Evolutionary conservation across 225 moss, liverwort and hornwort genomes (phyloP).

Genomic region (Straminergon stramineum): DNA sequence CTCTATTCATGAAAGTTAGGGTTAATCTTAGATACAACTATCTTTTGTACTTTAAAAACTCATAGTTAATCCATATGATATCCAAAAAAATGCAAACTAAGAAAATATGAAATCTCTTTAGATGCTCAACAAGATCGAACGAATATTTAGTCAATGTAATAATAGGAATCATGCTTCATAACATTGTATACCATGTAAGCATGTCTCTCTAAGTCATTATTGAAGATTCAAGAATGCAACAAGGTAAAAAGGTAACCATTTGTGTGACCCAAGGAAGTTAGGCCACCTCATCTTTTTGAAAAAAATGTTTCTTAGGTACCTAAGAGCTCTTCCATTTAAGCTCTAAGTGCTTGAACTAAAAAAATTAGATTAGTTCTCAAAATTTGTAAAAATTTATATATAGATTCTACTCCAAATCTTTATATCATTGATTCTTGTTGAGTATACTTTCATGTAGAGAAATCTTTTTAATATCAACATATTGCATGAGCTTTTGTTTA

Average conservation of each 20-base stretch:
- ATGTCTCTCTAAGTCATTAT: not conserved
- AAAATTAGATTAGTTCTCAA: not conserved
- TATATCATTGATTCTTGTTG: not conserved
- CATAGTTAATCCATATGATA: not conserved
- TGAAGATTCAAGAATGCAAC: not conserved
- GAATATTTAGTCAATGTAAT: not conserved
- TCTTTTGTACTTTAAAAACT: too few species aligned
- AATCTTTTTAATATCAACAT: too few species aligned
- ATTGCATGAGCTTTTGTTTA: not conserved
- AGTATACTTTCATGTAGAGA: not conserved
- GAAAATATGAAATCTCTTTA: not conserved
- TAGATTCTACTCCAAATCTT: not conserved
- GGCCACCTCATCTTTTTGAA: not conserved
- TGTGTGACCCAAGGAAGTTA: not conserved
- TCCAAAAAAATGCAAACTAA: not conserved
- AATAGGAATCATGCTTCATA: too few species aligned
- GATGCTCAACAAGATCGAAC: not conserved
- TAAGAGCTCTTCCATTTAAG: not conserved
- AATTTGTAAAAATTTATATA: not conserved
- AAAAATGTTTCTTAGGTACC: not conserved
- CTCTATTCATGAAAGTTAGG: not conserved
- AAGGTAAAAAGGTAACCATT: not conserved
- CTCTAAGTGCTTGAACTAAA: rapidly evolving
- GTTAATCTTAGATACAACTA: too few species aligned
- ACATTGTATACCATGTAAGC: not conserved